Conservation (phyloP, 1,139 yeast species). For the Scheffersomyces stambukii region DNA sequence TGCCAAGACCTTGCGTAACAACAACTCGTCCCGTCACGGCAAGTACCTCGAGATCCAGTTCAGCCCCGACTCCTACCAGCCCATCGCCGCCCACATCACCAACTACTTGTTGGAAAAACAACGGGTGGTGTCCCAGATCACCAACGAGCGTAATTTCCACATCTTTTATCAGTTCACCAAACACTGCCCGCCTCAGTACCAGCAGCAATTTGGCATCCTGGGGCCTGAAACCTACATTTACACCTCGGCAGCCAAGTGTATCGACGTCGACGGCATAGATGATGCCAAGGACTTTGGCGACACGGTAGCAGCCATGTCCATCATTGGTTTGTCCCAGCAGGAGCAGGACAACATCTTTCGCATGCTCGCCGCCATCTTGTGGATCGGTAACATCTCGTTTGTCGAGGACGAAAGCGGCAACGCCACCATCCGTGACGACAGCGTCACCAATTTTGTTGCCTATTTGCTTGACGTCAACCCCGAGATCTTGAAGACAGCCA, state of each 20-base stretch:
- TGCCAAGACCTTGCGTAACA: constrained; percentile 94
- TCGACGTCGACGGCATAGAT: constrained; percentile 80
- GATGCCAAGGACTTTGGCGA: constrained; percentile 76
- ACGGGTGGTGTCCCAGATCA: constrained; percentile 90
- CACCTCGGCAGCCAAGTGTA: constrained; percentile 84
- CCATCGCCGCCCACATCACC: constrained; percentile 93
- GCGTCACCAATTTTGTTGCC: constrained; percentile 92
- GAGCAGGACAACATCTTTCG: constrained; percentile 93
- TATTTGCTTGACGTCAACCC: constrained; percentile 82
- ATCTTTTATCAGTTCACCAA: constrained; percentile 95
- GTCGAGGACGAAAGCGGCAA: constrained; percentile 85
- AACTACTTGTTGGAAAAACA: constrained; percentile 92
- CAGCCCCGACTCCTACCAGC: constrained; percentile 69
- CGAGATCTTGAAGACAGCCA: constrained; percentile 58
- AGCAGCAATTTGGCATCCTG: constrained; percentile 84
- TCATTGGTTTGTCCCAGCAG: constrained; percentile 73
- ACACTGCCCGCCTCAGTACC: constrained; percentile 80
- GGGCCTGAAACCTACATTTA: constrained; percentile 89
- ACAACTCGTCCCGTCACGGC: constrained; percentile 97
- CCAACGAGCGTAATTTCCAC: constrained; percentile 92
- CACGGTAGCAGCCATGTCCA: constrained; percentile 79
- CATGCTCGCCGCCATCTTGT: constrained; percentile 76
- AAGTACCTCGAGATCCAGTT: constrained; percentile 91
- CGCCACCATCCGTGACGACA: constrained; percentile 73
- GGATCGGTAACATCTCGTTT: constrained; percentile 93